Conservation (phyloP, 768 basidiomycete species). For the Agaricus sinodeliciosus region DNA sequence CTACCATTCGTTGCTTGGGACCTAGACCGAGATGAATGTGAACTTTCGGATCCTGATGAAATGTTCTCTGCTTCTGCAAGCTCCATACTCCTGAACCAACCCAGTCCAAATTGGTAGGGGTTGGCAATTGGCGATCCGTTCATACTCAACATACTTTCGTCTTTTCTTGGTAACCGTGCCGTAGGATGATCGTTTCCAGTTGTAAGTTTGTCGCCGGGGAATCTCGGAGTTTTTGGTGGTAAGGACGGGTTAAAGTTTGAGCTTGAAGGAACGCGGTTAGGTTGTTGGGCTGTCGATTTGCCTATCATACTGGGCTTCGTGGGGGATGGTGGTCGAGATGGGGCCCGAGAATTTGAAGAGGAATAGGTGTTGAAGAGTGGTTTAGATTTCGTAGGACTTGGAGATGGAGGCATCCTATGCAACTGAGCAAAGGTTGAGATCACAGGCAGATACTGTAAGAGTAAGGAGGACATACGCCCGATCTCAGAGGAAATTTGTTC, state of each 20-base stretch:
- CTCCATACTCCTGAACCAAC: slow-evolving; percentile 46
- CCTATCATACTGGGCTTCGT: slow-evolving; percentile 31
- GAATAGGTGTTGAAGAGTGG: slow-evolving; percentile 35
- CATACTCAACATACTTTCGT: slow-evolving; percentile 74
- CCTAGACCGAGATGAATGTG: not conserved
- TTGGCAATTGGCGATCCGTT: slow-evolving; percentile 83
- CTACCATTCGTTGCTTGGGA: slow-evolving; percentile 12
- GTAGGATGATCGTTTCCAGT: slow-evolving; percentile 25
- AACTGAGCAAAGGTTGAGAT: slow-evolving; percentile 17
- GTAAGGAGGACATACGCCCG: slow-evolving; percentile 23
- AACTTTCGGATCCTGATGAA: slow-evolving; percentile 20
- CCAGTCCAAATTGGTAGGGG: slow-evolving; percentile 61
- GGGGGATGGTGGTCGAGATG: slow-evolving; percentile 45
- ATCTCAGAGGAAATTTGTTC: slow-evolving; percentile 32
- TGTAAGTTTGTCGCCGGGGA: slow-evolving; percentile 26
- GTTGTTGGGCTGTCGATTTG: slow-evolving; percentile 19
- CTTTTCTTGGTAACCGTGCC: slow-evolving; percentile 60
- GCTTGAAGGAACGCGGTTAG: slow-evolving; percentile 45
- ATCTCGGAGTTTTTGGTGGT: slow-evolving; percentile 48
- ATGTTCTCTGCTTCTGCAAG: slow-evolving; percentile 26
- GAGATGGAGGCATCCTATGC: slow-evolving; percentile 30
- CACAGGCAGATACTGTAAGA: not conserved
- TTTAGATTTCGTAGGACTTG: slow-evolving; percentile 40
- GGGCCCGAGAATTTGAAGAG: slow-evolving; percentile 25
- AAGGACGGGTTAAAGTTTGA: slow-evolving; percentile 70